Evolutionary conservation across 2,329 filamentous ascomycete genomes (phyloP).

Genomic region (Monilinia polystroma): DNA sequence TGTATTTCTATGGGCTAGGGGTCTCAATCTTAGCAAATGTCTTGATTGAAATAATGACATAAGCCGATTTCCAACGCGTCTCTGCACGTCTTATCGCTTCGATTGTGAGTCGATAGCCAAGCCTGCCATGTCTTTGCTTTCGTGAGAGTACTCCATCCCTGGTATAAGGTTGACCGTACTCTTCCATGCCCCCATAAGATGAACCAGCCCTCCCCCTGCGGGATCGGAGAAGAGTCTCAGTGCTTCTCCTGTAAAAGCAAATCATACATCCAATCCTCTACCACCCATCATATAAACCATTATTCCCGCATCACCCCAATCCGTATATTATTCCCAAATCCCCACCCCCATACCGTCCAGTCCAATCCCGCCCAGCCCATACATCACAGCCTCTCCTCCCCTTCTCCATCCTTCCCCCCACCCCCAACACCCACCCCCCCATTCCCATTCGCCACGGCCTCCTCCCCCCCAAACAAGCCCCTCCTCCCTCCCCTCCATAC

Average conservation of each 20-base stretch:
- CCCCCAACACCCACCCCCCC: slow-evolving; percentile 42
- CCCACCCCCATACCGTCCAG: background rate
- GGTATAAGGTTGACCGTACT: background rate
- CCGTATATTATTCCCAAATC: background rate
- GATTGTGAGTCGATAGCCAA: background rate
- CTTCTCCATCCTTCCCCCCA: slow-evolving; percentile 10
- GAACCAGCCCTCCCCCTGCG: too few relatives aligned
- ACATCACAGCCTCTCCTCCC: background rate
- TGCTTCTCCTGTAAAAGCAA: background rate
- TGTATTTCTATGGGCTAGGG: slow-evolving; percentile 7
- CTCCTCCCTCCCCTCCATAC: slow-evolving; percentile 85
- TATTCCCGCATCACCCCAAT: background rate
- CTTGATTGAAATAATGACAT: slow-evolving; percentile 12
- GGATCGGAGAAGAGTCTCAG: too few relatives aligned
- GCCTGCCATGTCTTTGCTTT: background rate
- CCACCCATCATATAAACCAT: background rate
- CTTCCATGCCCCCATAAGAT: background rate
- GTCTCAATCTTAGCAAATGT: slow-evolving; percentile 3
- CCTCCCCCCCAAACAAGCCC: slow-evolving; percentile 73
- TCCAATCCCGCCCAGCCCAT: background rate
- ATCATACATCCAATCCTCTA: background rate
- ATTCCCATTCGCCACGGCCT: slow-evolving; percentile 29
- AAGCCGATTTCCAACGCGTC: background rate
- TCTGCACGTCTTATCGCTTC: background rate
- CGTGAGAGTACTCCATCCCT: background rate